Evolutionary conservation across 2,329 filamentous ascomycete species (phyloP).

Genomic region (Tolypocladium album): DNA sequence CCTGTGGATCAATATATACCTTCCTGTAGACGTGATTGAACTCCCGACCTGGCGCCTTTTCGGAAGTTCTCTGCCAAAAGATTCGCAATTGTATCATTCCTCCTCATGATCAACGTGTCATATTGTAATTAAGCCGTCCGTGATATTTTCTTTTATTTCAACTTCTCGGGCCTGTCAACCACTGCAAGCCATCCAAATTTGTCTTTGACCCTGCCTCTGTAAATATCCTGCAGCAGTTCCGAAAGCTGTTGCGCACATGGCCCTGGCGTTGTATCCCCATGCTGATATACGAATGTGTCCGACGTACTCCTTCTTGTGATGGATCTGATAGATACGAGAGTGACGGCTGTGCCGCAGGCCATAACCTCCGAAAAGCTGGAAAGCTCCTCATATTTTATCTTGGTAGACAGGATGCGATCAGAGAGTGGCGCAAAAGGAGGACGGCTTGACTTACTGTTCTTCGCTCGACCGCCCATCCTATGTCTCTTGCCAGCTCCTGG

Average conservation of each 20-base stretch:
- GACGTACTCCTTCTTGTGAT: background rate
- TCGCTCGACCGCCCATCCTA: constrained; percentile 49
- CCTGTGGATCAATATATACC: too few relatives aligned
- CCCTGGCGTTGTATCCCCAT: background rate
- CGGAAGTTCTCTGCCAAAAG: too few relatives aligned
- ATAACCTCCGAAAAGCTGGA: background rate
- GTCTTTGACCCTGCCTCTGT: background rate
- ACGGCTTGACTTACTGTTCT: background rate
- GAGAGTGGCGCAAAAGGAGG: too few relatives aligned
- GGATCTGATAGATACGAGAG: background rate
- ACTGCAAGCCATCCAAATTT: background rate
- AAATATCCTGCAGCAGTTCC: background rate
- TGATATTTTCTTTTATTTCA: background rate
- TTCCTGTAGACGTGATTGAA: too few relatives aligned
- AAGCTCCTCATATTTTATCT: constrained; percentile 1
- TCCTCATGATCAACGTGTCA: too few relatives aligned
- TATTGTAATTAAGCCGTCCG: too few relatives aligned
- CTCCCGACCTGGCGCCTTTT: too few relatives aligned
- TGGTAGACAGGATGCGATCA: background rate
- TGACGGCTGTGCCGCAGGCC: background rate
- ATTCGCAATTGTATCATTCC: too few relatives aligned
- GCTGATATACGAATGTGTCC: background rate
- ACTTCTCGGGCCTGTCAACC: background rate
- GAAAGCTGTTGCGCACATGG: background rate
- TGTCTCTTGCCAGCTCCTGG: constrained; percentile 41